Base-by-base conservation (phyloP, 2,329 filamentous ascomycete species). In the Neoarthrinium moseri region DNA sequence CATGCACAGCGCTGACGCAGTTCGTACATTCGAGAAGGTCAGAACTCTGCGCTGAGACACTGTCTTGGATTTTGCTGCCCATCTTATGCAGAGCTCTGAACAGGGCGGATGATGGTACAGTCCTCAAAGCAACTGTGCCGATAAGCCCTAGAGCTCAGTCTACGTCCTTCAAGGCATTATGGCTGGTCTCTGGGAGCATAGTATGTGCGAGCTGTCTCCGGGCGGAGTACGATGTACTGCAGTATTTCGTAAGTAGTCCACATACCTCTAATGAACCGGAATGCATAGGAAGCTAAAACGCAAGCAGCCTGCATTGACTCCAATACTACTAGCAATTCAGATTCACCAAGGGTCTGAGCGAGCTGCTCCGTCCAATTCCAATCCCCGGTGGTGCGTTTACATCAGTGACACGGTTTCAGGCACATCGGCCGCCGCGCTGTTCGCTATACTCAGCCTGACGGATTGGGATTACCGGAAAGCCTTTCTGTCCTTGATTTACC, bases 221-320 rank as follows among this genome's bases (percentile, higher is more conserved):
- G 29, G 47, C 52, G 6, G 52, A 57, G 46, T 10, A 50, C 8
- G 34, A 46, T 8, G 15, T 34, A 5, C 27, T 55, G 12, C 39
- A 38, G 17, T 17, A 10, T 18, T 18, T 35, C 32, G 26, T 29
- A 29, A 29, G 26, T 29, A 8, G 8, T 29, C n/a, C n/a, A n/a
- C 26, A 29, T n/a, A 8, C 8, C 8, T 7, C 26, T 8, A 29
- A 29, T 7, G n/a, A 29, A 29, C 8, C 8, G 8, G n/a, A 7
- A 29, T n/a, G n/a, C 26, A 7, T 8, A 29, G 26, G 8, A 8
- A 29, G n/a, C 26, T 7, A 29, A 29, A n/a, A 29, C n/a, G n/a
- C n/a, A n/a, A n/a, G 21, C 36, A 67, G 61, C 65, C 65, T 12
- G 56, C 46, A 17, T 56, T 66, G 34, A 60, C 55, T 29, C 66